Conservation (phyloP, 805 yeast genomes). For the Lachancea lanzarotensis region DNA sequence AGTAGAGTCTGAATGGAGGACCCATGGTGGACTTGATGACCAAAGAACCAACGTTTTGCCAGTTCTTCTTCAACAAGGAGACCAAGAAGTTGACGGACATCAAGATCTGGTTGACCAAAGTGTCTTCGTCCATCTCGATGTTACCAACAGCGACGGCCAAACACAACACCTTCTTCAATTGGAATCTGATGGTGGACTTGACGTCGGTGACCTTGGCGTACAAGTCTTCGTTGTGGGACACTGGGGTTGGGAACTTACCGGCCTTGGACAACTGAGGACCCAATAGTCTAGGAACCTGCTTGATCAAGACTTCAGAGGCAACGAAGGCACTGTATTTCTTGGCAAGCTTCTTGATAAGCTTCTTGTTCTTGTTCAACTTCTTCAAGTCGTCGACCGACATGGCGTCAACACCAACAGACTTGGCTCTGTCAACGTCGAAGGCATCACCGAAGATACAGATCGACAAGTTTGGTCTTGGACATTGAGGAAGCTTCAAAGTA, state of each 20-base stretch:
- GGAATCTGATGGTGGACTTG: slow-evolving; percentile 99
- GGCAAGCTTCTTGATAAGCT: slow-evolving; percentile 98
- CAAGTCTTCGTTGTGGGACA: slow-evolving; percentile 98
- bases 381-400: slow-evolving; percentile 99
- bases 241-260: slow-evolving; percentile 99
- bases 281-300: slow-evolving; percentile 99
- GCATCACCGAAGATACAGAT: slow-evolving; percentile 99
- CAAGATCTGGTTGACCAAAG: slow-evolving; percentile 94
- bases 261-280: slow-evolving; percentile 99
- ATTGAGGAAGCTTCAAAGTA: slow-evolving; percentile 94
- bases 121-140: slow-evolving; percentile 99
- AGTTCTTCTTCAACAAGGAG: slow-evolving; percentile 98
- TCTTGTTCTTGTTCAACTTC: slow-evolving; percentile 99
- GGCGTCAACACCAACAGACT: slow-evolving; percentile 98
- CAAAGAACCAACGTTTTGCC: slow-evolving; percentile 99
- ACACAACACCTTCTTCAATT: slow-evolving; percentile 99
- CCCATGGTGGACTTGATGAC: slow-evolving; percentile 99
- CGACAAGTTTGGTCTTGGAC: slow-evolving; percentile 99
- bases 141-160: slow-evolving; percentile 99
- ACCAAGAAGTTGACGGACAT: slow-evolving; percentile 99
- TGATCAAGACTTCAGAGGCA: slow-evolving; percentile 98
- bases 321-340: slow-evolving; percentile 99
- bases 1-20: slow-evolving; percentile 99
- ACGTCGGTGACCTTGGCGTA: slow-evolving; percentile 94
- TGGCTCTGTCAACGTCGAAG: slow-evolving; percentile 99